Base-by-base conservation (phyloP, 306 rosid species). In the Ziziphus jujuba region DNA sequence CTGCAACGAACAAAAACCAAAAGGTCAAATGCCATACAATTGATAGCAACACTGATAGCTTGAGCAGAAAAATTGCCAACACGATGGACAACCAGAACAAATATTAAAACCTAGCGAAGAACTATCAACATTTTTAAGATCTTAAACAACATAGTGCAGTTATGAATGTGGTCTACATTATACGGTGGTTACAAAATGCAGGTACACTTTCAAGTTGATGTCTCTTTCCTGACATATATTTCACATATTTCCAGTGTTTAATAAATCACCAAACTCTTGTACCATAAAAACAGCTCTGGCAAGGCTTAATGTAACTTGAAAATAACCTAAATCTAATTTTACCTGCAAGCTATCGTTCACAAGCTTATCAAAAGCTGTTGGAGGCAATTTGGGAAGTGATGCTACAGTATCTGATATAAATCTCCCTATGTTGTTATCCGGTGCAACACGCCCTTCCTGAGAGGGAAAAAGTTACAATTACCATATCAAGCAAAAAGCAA, bases 341-440 rank as follows among this genome's bases (percentile, higher is more conserved):
- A 92, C 98, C 96, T 89, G 95, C 36, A 89, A 73, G 65, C 85
- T 81, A 66, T 89, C 91, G 70, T 92, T 87, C 77, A 89, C 79
- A 63, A 92, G 92, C 84, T 87, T 89, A 80, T 92, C 96, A 63
- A 89, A 87, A 64, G 74, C 85, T 16, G 84, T 17, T 4, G 92
- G 85, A 2, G 96, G 55, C 54, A 89, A 61, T 55, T 87, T 92
- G 8, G 96, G 96, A 76, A 92, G 88, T 61, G 96, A 82, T 17
- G 90, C 87, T 59, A 92, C 74, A 52, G 91, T 82, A 54, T 84
- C 91, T 0, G 87, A 82, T 63, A 92, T 75, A 70, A 73, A 84
- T 80, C 87, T 72, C 62, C 95, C 96, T 15, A 92, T 79, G 59
- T 58, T 79, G 81, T 91, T 91, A 77, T 91, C 98, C 1, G 95